Evolutionary conservation across 2,329 filamentous ascomycete species (phyloP), one percentile per base, ranked within the genome.

Genomic region (Exophiala lecanii-corni): DNA sequence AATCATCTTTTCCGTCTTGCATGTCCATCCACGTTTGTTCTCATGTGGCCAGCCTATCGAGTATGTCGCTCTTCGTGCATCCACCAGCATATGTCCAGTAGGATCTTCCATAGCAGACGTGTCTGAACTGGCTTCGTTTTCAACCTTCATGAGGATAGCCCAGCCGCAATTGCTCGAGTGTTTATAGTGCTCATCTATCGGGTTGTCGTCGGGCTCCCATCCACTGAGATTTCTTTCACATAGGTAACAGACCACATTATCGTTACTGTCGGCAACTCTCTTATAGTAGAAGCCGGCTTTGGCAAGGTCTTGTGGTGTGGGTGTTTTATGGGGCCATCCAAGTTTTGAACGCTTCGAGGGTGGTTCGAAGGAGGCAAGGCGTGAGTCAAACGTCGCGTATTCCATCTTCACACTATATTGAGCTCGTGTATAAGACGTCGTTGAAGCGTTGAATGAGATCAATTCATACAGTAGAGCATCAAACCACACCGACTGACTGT

Each of bases 241-340:
- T 26, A 89, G 74, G 64, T 94, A 97, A 64, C 92, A 98, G 55
- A 80, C 78, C 36, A 86, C 86, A 63, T 97, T 97, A 64, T 98
- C 92, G 26, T 82, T 82, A 58, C 81, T 86, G 35, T 79, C 75
- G 39, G 78, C 73, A 10, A 78, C 79, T 2, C 92, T 91, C 48
- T 82, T 78, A 68, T 87, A 97, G 68, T 84, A 92, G 69, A 98
- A 95, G 26, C 92, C 92, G 43, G 92, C 91, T 59, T 79, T 81
- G 3, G 92, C 91, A 57, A 98, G 82, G 85, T 83, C 77, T 53
- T 78, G 74, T 9, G 82, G 74, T 1, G 78, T 71, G 1, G 86
- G 79, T 19, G 68, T 74, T 51, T 77, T 73, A 63, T 95, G 87
- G 16, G 91, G 89, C 92, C 92, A 98, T 62, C 66, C 40, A 60